phyloP scores from a whole-genome alignment of 106 monocot genomes.

The Vanilla planifolia region DNA sequence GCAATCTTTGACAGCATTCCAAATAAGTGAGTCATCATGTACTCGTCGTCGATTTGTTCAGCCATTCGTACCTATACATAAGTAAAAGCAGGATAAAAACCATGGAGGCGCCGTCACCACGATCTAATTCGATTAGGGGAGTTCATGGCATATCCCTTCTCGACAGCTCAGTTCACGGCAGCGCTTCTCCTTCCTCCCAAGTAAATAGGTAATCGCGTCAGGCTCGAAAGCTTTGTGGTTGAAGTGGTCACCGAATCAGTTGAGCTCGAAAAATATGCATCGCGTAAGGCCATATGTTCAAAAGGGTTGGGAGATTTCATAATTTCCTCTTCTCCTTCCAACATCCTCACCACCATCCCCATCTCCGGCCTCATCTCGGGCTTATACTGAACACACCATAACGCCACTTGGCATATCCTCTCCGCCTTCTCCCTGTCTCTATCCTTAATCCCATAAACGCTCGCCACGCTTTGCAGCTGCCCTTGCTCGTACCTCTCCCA shows the following conservation, averaged over 20 bases:
- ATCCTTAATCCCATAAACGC: conserved; percentile 7
- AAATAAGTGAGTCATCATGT: too few species aligned
- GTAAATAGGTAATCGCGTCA: too few species aligned
- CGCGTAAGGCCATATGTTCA: not conserved
- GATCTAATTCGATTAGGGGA: too few species aligned
- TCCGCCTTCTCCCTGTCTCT: conserved; percentile 9
- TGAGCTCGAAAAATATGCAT: not conserved
- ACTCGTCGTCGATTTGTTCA: too few species aligned
- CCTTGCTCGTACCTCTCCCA: conserved; percentile 22
- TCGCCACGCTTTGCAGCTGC: not conserved
- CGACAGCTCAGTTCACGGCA: too few species aligned
- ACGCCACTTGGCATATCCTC: conserved; percentile 21
- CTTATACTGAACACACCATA: conserved; percentile 33
- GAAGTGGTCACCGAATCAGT: not conserved
- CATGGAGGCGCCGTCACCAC: too few species aligned
- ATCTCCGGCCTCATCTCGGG: conserved; percentile 24
- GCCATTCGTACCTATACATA: too few species aligned
- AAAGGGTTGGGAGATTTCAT: conserved; percentile 12
- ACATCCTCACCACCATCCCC: conserved; percentile 29
- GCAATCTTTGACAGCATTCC: too few species aligned
- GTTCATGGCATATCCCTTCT: too few species aligned
- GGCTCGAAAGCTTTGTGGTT: too few species aligned
- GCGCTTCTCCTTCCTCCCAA: too few species aligned
- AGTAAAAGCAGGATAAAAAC: too few species aligned
- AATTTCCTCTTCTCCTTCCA: conserved; percentile 30